A percentile compares a stretch with the other conserved stretches of the same genome.
Conservation (phyloP, 208 protist genomes). For the Jaenimonas drosophilae region DNA sequence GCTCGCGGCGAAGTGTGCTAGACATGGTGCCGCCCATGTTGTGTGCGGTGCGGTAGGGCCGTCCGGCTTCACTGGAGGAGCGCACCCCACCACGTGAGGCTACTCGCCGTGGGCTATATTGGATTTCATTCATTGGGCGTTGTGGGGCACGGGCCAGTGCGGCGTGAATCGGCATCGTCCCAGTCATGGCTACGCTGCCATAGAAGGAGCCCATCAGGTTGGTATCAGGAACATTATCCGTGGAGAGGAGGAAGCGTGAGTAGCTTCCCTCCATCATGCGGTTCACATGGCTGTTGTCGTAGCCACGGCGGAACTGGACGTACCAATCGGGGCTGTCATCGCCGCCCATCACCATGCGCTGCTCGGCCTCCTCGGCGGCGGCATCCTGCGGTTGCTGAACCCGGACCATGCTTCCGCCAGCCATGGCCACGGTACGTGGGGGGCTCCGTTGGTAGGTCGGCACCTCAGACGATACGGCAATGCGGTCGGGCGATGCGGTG, state of each 20-base stretch:
- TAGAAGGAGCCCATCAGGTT: conserved; percentile 27
- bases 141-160: not conserved
- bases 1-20: conserved; percentile 28
- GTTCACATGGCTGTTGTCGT: conserved; percentile 67
- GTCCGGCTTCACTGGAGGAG: not conserved
- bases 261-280: conserved; percentile 58
- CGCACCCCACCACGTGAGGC: not conserved
- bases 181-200: conserved; percentile 20
- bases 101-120: no score
- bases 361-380: no score
- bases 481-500: no score
- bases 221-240: conserved; percentile 17
- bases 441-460: not conserved
- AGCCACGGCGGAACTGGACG: conserved; percentile 33
- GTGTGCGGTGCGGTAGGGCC: conserved; percentile 5
- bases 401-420: not conserved
- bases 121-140: no score
- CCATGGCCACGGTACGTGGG: not conserved
- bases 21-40: conserved; percentile 13
- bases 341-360: no score
- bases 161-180: conserved; percentile 15
- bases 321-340: no score
- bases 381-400: no score
- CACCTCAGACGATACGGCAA: no score
- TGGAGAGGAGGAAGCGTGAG: conserved; percentile 54